Conservation (phyloP, 2,329 filamentous ascomycete species). For the Leptographium lundbergii region DNA sequence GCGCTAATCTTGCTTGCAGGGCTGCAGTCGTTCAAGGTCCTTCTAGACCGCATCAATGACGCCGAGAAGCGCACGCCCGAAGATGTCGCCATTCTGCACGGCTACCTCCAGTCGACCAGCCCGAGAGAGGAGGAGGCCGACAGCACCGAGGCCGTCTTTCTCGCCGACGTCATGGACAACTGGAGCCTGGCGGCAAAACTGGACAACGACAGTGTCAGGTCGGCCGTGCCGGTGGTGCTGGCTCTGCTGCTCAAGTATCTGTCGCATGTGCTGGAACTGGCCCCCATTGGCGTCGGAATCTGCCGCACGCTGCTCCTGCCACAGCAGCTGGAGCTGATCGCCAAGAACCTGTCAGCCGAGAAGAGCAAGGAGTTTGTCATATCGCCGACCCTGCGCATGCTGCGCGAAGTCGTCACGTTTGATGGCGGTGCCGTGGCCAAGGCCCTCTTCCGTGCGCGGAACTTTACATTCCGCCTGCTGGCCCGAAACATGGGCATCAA, state of each 20-base stretch:
- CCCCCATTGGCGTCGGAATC: conserved; percentile 62
- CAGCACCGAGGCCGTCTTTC: conserved; percentile 49
- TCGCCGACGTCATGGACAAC: conserved; percentile 71
- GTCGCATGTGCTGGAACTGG: conserved; percentile 60
- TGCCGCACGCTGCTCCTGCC: conserved; percentile 73
- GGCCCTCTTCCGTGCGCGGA: conserved; percentile 63
- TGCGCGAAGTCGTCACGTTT: conserved; percentile 74
- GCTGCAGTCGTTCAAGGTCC: conserved; percentile 55
- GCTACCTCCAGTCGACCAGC: conserved; percentile 46
- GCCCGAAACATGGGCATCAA: conserved; percentile 70
- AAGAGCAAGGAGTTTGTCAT: conserved; percentile 81
- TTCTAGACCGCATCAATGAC: conserved; percentile 53
- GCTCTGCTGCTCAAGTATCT: conserved; percentile 70
- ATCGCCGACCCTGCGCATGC: conserved; percentile 71
- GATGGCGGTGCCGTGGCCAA: conserved; percentile 75
- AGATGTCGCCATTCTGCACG: conserved; percentile 48
- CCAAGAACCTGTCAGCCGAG: conserved; percentile 64
- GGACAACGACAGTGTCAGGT: conserved; percentile 70
- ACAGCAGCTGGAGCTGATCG: conserved; percentile 67
- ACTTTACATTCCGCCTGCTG: conserved; percentile 68
- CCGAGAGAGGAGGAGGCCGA: conserved; percentile 24
- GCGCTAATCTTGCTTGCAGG: conserved; percentile 24
- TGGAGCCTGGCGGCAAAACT: conserved; percentile 75
- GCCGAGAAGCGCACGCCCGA: conserved; percentile 31
- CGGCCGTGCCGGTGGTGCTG: conserved; percentile 67